These are phyloP conservation scores for Paramecium tetraurelia DNA, from an alignment of 73 alveolate species.

Conservation along the genomic window DNA sequence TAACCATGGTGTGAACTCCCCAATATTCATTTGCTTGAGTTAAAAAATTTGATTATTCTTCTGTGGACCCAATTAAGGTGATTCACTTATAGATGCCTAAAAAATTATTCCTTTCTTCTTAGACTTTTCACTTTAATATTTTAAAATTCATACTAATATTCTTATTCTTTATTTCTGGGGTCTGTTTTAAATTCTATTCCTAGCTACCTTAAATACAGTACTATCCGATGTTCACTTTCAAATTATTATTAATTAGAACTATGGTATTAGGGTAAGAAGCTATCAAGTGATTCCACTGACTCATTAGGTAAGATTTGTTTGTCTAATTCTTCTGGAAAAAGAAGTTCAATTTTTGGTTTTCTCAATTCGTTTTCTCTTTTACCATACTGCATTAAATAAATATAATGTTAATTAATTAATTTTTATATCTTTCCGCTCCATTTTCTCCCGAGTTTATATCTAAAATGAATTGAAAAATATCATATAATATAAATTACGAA, in stretches of 20 bases:
- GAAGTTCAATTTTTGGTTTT: background rate
- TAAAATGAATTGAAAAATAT: background rate
- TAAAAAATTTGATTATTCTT: background rate
- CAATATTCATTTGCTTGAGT: background rate
- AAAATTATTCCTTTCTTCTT: background rate
- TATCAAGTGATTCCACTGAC: conserved; percentile 27
- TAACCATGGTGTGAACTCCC: background rate
- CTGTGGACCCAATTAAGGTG: background rate
- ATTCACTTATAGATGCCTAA: background rate
- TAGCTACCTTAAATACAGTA: background rate
- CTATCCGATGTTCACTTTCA: conserved; percentile 5
- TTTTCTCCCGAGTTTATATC: background rate
- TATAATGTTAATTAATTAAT: background rate
- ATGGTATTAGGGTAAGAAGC: conserved; percentile 9
- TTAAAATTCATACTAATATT: background rate
- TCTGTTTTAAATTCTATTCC: conserved; percentile 32
- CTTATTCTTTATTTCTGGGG: conserved; percentile 21
- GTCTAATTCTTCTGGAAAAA: background rate
- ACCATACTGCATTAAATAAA: background rate
- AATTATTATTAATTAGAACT: background rate
- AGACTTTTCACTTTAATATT: background rate
- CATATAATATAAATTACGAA: background rate
- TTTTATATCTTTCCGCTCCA: background rate
- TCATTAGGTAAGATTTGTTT: background rate
- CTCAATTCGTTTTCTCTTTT: background rate